Evolutionary conservation across 306 rosid species (phyloP).

Genomic region (Leucaena leucocephala): DNA sequence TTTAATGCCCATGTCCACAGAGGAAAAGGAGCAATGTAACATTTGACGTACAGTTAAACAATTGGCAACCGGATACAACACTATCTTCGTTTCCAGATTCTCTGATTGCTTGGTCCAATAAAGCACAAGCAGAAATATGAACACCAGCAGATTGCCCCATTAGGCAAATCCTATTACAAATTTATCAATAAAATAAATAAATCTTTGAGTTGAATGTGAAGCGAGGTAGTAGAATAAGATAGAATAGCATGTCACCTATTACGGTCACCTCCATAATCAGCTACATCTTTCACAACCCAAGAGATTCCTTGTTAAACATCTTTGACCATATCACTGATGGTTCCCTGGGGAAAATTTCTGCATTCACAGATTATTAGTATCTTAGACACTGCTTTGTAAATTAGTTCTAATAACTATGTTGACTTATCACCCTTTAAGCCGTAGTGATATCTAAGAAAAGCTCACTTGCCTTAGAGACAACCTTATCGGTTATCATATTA

Average conservation of each 20-base stretch:
- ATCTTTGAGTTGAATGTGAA: conserved; percentile 31
- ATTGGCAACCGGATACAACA: not conserved
- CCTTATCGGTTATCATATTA: conserved; percentile 5
- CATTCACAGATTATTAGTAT: conserved; percentile 39
- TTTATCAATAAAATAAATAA: conserved; percentile 28
- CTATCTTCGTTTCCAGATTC: conserved; percentile 55
- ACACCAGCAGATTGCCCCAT: conserved; percentile 99
- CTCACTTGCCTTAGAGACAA: conserved; percentile 9
- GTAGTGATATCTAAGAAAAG: conserved; percentile 3
- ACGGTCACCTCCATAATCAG: conserved; percentile 83
- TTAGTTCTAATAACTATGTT: conserved; percentile 7
- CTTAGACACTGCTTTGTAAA: conserved; percentile 17
- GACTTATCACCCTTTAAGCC: conserved; percentile 25
- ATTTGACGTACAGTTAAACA: not conserved
- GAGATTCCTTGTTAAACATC: conserved; percentile 82
- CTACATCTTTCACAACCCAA: conserved; percentile 65
- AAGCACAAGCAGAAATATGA: conserved; percentile 86
- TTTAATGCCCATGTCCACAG: not conserved
- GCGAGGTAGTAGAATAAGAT: conserved; percentile 24
- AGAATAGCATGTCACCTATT: conserved; percentile 62
- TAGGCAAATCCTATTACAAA: conserved; percentile 68
- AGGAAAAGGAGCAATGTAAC: not conserved
- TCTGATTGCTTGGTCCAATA: conserved; percentile 76
- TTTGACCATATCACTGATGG: conserved; percentile 90
- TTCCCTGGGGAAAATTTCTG: conserved; percentile 99